A percentile compares a stretch with the other conserved stretches of the same genome.
phyloP scores from a whole-genome alignment of 345 rosid genomes.

The Psidium guajava region DNA sequence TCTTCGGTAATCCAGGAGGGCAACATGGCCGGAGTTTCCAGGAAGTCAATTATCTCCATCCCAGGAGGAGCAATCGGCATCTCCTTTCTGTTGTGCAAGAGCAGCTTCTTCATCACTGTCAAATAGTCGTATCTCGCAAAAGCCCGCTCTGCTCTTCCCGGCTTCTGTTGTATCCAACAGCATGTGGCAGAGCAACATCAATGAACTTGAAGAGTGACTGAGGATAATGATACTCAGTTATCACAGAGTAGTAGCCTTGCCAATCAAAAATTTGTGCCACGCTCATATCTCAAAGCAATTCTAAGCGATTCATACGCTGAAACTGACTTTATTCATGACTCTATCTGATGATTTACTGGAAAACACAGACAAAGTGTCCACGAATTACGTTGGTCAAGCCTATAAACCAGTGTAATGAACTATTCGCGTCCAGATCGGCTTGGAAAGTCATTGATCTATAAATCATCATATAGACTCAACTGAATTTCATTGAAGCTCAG shows the following conservation, averaged over 20 bases:
- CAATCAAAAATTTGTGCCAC: not conserved
- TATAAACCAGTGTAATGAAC: not conserved
- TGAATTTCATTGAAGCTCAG: not conserved
- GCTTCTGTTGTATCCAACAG: constrained; percentile 21
- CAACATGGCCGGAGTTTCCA: constrained; percentile 15
- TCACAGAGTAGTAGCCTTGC: not conserved
- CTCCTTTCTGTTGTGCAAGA: constrained; percentile 45
- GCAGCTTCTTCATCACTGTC: constrained; percentile 51
- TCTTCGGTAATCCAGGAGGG: constrained; percentile 70
- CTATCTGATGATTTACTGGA: not conserved
- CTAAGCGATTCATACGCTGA: not conserved
- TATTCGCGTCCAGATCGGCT: not conserved
- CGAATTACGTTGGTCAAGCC: not conserved
- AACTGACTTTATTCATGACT: not conserved
- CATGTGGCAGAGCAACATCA: not conserved
- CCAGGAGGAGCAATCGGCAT: constrained; percentile 44
- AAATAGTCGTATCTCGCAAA: constrained; percentile 47
- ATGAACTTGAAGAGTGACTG: not conserved
- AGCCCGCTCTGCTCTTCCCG: constrained; percentile 66
- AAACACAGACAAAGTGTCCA: not conserved
- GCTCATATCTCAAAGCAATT: not conserved
- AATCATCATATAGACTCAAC: not conserved
- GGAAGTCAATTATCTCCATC: constrained; percentile 21
- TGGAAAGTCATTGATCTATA: not conserved
- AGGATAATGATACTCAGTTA: not conserved